These are phyloP conservation scores for Venturia asperata DNA, from an alignment of 2,329 filamentous ascomycete genomes.

Conservation along the genomic window DNA sequence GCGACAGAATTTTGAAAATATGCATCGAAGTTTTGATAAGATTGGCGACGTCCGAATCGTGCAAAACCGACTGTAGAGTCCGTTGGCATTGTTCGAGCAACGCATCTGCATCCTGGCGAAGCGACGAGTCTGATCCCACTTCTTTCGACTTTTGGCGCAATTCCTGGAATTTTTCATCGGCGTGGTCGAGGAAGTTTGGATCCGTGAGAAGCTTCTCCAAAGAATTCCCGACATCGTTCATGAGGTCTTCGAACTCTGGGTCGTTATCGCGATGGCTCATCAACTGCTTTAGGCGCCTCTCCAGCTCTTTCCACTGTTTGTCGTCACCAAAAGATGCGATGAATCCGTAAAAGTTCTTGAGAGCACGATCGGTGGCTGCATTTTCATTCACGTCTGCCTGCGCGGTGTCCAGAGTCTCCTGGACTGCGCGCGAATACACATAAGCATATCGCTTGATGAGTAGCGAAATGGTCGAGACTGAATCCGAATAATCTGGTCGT, in stretches of 20 bases:
- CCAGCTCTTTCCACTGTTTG: conserved; percentile 67
- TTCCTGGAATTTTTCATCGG: conserved; percentile 57
- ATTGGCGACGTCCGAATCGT: conserved; percentile 65
- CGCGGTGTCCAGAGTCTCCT: conserved; percentile 58
- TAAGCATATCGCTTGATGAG: conserved; percentile 72
- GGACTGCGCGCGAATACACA: conserved; percentile 66
- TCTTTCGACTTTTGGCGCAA: conserved; percentile 50
- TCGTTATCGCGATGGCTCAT: conserved; percentile 68
- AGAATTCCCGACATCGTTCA: conserved; percentile 64
- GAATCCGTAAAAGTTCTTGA: conserved; percentile 74
- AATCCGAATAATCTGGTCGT: conserved; percentile 75
- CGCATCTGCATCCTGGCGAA: conserved; percentile 65
- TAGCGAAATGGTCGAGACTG: conserved; percentile 68
- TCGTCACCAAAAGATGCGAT: conserved; percentile 71
- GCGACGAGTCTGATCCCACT: conserved; percentile 57
- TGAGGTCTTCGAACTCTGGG: conserved; percentile 72
- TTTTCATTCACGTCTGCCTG: conserved; percentile 69
- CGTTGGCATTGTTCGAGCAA: conserved; percentile 62
- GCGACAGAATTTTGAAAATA: conserved; percentile 64
- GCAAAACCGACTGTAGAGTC: conserved; percentile 60
- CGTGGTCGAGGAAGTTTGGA: conserved; percentile 75
- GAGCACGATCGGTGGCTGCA: conserved; percentile 63
- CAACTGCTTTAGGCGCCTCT: conserved; percentile 61
- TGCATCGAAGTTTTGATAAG: conserved; percentile 60
- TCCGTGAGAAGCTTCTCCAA: conserved; percentile 78